A percentile compares a stretch with the other conserved stretches of the same genome.
Evolutionary conservation across 2,329 filamentous ascomycete genomes (phyloP).

Genomic region (Fusarium piperis): DNA sequence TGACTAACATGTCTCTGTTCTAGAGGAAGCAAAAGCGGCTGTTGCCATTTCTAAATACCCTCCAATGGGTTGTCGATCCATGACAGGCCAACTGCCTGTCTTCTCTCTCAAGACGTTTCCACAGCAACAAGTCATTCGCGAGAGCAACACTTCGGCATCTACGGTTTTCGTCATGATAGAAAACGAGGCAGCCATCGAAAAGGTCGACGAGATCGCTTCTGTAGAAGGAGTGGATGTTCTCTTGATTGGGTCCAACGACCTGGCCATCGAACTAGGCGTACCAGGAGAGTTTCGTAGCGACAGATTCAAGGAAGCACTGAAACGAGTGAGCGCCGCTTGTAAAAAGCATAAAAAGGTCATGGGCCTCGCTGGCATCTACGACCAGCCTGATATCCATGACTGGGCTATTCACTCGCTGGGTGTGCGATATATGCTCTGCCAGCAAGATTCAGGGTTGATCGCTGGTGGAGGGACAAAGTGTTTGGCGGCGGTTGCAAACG

Average conservation of each 20-base stretch:
- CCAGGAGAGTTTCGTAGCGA: slow-evolving; percentile 15
- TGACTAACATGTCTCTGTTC: accelerated
- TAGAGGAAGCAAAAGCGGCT: slow-evolving; percentile 54
- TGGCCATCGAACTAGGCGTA: slow-evolving; percentile 33
- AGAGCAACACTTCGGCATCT: slow-evolving; percentile 33
- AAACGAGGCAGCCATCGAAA: slow-evolving; percentile 32
- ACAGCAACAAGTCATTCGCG: slow-evolving; percentile 1
- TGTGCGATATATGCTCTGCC: slow-evolving; percentile 14
- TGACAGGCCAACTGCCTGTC: slow-evolving; percentile 36
- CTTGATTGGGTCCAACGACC: slow-evolving; percentile 45
- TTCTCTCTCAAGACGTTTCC: slow-evolving; percentile 24
- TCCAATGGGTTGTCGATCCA: slow-evolving; percentile 35
- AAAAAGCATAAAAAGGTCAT: slow-evolving; percentile 19
- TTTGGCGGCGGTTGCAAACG: background rate
- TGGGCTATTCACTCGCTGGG: slow-evolving; percentile 21
- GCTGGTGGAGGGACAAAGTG: slow-evolving; percentile 3
- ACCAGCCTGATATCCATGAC: slow-evolving; percentile 13
- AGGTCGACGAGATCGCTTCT: slow-evolving; percentile 44
- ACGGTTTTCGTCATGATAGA: slow-evolving; percentile 44
- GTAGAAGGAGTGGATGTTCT: slow-evolving; percentile 45
- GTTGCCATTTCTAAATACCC: slow-evolving; percentile 49
- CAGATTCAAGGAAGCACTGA: slow-evolving; percentile 7
- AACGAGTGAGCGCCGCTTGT: slow-evolving; percentile 15
- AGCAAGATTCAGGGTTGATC: slow-evolving; percentile 20
- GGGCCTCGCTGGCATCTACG: slow-evolving; percentile 23